A percentile compares a stretch with the other conserved stretches of the same genome.
phyloP scores from a whole-genome alignment of 441 rosid species.

The Manihot esculenta region DNA sequence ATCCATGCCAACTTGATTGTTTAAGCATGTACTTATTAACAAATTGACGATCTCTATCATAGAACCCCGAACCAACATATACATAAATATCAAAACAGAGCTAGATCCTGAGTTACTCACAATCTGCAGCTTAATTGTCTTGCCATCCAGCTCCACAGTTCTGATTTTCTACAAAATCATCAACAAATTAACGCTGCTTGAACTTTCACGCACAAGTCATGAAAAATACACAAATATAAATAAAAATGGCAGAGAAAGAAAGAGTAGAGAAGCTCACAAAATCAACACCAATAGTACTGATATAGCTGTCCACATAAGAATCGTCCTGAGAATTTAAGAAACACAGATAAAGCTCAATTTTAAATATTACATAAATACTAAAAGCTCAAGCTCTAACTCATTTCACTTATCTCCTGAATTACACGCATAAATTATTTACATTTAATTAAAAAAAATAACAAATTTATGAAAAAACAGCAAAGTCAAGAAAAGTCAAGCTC shows the following conservation, averaged over 20 bases:
- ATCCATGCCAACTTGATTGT: background rate
- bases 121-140: slow-evolving; percentile 84
- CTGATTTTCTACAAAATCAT: slow-evolving; percentile 61
- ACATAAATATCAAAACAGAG: background rate
- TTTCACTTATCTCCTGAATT: background rate
- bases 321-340: slow-evolving; percentile 53
- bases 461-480: background rate
- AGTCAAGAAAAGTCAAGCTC: slow-evolving; percentile 24
- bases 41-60: background rate
- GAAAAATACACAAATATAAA: background rate
- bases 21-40: background rate
- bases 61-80: background rate
- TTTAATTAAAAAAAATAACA: background rate
- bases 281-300: slow-evolving; percentile 89
- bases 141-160: slow-evolving; percentile 81
- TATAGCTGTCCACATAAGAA: slow-evolving; percentile 82
- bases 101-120: slow-evolving; percentile 38
- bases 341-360: background rate
- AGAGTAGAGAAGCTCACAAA: slow-evolving; percentile 45
- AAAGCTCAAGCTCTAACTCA: background rate
- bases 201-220: background rate
- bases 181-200: background rate
- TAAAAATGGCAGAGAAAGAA: background rate
- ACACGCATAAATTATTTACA: no score
- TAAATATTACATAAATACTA: background rate